A percentile compares a stretch with the other conserved stretches of the same genome.
Evolutionary conservation across 2,329 filamentous ascomycete genomes (phyloP).

Genomic region (Aspergillus nomiae): DNA sequence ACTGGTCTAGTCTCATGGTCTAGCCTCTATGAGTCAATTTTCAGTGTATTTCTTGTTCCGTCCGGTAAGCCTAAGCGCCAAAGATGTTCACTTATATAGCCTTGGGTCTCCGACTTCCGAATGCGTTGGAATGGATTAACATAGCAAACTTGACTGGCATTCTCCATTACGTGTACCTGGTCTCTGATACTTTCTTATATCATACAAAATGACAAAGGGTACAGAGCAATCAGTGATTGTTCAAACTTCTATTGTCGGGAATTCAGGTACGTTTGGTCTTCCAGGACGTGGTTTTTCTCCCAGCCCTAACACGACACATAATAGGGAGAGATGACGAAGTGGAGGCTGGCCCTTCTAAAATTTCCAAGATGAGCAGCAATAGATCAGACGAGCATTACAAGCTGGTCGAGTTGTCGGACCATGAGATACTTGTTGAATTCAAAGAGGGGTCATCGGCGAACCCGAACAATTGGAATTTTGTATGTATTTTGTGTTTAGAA

Average conservation of each 20-base stretch:
- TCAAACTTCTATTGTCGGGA: neutral
- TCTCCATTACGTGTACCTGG: neutral
- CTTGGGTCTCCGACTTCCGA: neutral
- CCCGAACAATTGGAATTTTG: constrained; percentile 32
- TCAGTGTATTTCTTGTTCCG: neutral
- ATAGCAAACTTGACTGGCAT: neutral
- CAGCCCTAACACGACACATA: neutral
- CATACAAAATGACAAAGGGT: neutral
- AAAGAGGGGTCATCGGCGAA: constrained; percentile 24
- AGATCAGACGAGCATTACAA: constrained; percentile 18
- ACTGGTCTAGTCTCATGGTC: constrained; percentile 16
- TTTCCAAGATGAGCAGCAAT: neutral
- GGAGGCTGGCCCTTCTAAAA: neutral
- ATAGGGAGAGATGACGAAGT: neutral
- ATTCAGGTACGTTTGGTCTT: neutral
- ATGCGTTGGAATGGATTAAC: neutral
- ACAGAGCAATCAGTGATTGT: neutral
- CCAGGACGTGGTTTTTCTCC: neutral
- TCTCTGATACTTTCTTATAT: neutral
- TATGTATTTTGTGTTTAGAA: constrained; percentile 15
- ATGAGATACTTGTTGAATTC: constrained; percentile 31
- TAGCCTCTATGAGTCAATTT: constrained; percentile 24
- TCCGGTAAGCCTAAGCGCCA: neutral
- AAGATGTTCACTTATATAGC: neutral
- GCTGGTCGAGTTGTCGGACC: constrained; percentile 21